A percentile compares a stretch with the other conserved stretches of the same genome.
phyloP scores from a whole-genome alignment of 805 yeast species.

The Yarrowia bubula region DNA sequence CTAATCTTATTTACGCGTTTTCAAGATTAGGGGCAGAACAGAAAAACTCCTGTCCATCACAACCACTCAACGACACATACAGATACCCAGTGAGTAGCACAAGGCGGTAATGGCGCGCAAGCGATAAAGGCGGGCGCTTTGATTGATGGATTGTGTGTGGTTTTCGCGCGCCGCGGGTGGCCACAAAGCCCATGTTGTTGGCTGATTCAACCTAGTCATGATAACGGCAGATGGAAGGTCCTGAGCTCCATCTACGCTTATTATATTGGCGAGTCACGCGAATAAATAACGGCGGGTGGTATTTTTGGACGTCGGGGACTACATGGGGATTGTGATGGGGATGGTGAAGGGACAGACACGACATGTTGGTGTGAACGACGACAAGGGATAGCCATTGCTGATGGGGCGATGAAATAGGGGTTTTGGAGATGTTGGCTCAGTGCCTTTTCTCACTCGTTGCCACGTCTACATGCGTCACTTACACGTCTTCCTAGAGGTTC shows the following conservation, averaged over 20 bases:
- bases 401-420: neutral
- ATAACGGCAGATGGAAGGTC: neutral
- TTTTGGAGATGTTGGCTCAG: neutral
- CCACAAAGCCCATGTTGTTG: neutral
- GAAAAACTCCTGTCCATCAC: conserved; percentile 25
- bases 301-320: too few species aligned
- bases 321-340: too few species aligned
- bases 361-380: too few species aligned
- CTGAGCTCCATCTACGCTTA: too few species aligned
- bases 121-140: neutral
- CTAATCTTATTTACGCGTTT: conserved; percentile 27
- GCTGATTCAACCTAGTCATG: neutral
- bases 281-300: too few species aligned
- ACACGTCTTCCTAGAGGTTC: neutral
- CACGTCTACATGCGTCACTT: neutral
- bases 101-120: neutral
- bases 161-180: neutral
- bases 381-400: too few species aligned
- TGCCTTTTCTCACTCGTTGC: neutral
- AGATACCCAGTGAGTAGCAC: conserved; percentile 26
- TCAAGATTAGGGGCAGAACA: conserved; percentile 25
- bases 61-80: conserved; percentile 26
- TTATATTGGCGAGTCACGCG: too few species aligned
- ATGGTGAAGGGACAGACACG: too few species aligned
- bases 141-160: neutral